These are phyloP conservation scores for Moesziomyces parantarcticus DNA, from an alignment of 1,284 basidiomycete species.

Conservation along the genomic window DNA sequence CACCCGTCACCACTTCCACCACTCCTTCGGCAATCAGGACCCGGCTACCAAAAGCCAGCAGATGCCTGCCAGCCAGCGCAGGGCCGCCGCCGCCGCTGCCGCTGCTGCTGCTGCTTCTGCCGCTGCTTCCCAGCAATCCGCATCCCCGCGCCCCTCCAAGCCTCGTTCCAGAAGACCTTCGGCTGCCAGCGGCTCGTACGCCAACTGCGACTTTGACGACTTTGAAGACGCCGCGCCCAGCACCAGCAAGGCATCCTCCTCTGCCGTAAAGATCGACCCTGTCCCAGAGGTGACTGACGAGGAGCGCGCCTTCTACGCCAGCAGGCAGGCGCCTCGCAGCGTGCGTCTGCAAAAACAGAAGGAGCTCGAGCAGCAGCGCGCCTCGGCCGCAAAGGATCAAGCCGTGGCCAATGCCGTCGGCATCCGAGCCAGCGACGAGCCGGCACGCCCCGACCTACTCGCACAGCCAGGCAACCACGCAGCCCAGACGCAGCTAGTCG, in stretches of 20 bases:
- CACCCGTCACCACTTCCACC: conserved; percentile 65
- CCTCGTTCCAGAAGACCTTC: conserved; percentile 23
- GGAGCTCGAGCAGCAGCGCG: conserved; percentile 34
- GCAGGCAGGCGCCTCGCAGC: conserved; percentile 49
- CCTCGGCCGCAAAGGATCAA: conserved; percentile 3
- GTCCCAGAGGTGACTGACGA: conserved; percentile 52
- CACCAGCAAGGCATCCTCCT: conserved; percentile 19
- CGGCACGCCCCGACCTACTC: conserved; percentile 24
- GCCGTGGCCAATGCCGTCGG: conserved; percentile 10
- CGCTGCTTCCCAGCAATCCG: background rate
- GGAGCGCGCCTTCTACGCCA: conserved; percentile 46
- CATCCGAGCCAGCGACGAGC: conserved; percentile 35
- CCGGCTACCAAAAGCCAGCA: conserved; percentile 49
- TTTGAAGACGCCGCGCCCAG: conserved; percentile 22
- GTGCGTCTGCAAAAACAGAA: conserved; percentile 42
- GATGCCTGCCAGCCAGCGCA: conserved; percentile 56
- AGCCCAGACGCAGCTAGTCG: conserved; percentile 19
- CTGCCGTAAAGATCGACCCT: conserved; percentile 28
- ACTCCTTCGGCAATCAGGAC: conserved; percentile 47
- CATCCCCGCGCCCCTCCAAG: conserved; percentile 1
- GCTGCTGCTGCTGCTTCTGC: conserved; percentile 8
- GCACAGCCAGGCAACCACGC: conserved; percentile 40
- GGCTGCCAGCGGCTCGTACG: conserved; percentile 48
- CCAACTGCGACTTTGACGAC: conserved; percentile 54
- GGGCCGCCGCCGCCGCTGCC: conserved; percentile 19